Evolutionary conservation across 306 rosid species (phyloP).

Genomic region (Quercus alba): DNA sequence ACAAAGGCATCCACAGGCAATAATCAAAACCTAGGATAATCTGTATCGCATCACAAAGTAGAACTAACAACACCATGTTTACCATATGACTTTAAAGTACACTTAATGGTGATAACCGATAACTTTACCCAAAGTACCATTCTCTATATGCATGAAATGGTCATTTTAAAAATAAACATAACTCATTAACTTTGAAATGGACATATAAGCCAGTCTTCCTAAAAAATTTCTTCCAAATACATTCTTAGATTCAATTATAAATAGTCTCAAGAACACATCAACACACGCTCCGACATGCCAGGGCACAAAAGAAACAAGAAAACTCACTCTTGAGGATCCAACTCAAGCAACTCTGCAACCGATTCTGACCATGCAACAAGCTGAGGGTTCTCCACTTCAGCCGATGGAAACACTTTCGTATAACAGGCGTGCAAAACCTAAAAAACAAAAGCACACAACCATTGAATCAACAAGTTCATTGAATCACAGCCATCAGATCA

Average conservation of each 20-base stretch:
- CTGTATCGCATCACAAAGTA: neutral
- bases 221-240: neutral
- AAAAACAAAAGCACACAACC: neutral
- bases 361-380: slow-evolving; percentile 81
- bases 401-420: slow-evolving; percentile 72
- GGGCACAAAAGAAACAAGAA: slow-evolving; percentile 9
- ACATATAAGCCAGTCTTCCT: neutral
- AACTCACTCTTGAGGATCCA: slow-evolving; percentile 81
- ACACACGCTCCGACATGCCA: neutral
- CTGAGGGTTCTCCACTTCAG: slow-evolving; percentile 73
- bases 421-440: slow-evolving; percentile 95
- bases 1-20: neutral
- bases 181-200: neutral
- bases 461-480: neutral
- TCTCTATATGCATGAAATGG: neutral
- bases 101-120: neutral
- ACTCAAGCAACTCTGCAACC: slow-evolving; percentile 70
- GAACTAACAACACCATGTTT: neutral
- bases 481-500: neutral
- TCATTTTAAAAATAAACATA: neutral
- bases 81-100: neutral
- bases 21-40: neutral
- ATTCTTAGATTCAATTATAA: neutral
- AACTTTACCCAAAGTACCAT: neutral
- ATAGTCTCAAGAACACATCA: neutral